Evolutionary conservation across 2,329 filamentous ascomycete species (phyloP).

Genomic region (Chrysoporthe deuterocubensis): DNA sequence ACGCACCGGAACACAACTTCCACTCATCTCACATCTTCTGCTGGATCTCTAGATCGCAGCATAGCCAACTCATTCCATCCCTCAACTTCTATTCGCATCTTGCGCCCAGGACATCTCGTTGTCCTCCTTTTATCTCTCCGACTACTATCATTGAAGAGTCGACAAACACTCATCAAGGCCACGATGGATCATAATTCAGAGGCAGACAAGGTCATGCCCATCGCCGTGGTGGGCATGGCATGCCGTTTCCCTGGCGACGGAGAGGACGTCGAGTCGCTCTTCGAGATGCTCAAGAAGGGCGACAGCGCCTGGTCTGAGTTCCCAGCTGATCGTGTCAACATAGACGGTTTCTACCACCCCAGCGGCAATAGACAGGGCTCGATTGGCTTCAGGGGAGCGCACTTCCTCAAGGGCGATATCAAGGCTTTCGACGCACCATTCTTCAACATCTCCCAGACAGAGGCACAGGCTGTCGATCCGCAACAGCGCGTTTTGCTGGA

Average conservation of each 20-base stretch:
- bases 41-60: background rate
- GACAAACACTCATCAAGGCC: background rate
- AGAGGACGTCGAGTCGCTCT: slow-evolving; percentile 63
- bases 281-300: slow-evolving; percentile 70
- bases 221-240: slow-evolving; percentile 71
- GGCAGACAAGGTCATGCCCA: slow-evolving; percentile 40
- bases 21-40: background rate
- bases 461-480: slow-evolving; percentile 57
- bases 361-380: slow-evolving; percentile 57
- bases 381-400: slow-evolving; percentile 48
- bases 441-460: slow-evolving; percentile 53
- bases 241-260: slow-evolving; percentile 65
- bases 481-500: slow-evolving; percentile 58
- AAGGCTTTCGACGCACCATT: slow-evolving; percentile 57
- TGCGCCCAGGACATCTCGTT: background rate
- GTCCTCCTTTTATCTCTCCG: no score
- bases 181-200: slow-evolving; percentile 13
- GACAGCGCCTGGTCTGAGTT: slow-evolving; percentile 67
- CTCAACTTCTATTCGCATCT: background rate
- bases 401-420: slow-evolving; percentile 54
- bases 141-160: background rate
- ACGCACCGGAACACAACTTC: background rate
- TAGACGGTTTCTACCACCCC: slow-evolving; percentile 68
- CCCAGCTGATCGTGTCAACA: slow-evolving; percentile 70
- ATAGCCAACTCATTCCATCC: background rate